Evolutionary conservation across 139 green algal species (phyloP).

Genomic region (Chlorella sorokiniana): DNA sequence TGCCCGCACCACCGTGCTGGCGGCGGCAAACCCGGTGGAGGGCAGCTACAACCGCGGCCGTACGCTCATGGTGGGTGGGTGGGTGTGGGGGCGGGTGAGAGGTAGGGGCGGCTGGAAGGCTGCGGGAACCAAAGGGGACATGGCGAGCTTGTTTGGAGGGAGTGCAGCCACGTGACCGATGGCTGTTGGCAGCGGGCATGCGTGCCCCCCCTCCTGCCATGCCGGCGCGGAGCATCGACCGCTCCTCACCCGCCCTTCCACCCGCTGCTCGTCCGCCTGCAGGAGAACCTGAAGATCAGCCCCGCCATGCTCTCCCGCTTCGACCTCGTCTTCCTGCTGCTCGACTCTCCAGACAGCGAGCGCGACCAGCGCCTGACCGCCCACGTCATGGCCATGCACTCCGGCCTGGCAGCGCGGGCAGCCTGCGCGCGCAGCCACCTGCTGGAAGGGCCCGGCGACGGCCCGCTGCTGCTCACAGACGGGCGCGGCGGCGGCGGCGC

Average conservation of each 20-base stretch:
- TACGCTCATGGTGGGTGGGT: constrained; percentile 42
- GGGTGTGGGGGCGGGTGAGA: background rate
- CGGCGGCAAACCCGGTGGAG: constrained; percentile 81
- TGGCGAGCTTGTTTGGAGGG: too few species aligned
- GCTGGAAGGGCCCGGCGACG: constrained; percentile 11
- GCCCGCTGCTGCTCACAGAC: constrained; percentile 30
- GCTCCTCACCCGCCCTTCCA: background rate
- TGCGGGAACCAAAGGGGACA: background rate
- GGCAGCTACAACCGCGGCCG: constrained; percentile 85
- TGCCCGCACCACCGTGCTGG: constrained; percentile 88
- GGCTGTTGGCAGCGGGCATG: too few species aligned
- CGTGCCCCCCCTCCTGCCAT: background rate
- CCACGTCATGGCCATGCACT: constrained; percentile 90
- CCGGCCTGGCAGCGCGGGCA: constrained; percentile 34
- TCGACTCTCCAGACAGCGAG: constrained; percentile 82
- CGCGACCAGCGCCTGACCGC: constrained; percentile 81
- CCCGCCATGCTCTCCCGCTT: constrained; percentile 87
- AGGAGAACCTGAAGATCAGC: constrained; percentile 86
- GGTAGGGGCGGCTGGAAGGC: background rate
- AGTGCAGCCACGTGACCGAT: background rate
- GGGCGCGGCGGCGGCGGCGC: background rate
- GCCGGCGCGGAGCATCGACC: too few species aligned
- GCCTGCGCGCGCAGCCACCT: background rate
- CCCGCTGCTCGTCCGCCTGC: constrained; percentile 27
- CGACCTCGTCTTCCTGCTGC: constrained; percentile 93